Base-by-base conservation (phyloP, 2,329 filamentous ascomycete genomes). In the Fusarium falciforme region DNA sequence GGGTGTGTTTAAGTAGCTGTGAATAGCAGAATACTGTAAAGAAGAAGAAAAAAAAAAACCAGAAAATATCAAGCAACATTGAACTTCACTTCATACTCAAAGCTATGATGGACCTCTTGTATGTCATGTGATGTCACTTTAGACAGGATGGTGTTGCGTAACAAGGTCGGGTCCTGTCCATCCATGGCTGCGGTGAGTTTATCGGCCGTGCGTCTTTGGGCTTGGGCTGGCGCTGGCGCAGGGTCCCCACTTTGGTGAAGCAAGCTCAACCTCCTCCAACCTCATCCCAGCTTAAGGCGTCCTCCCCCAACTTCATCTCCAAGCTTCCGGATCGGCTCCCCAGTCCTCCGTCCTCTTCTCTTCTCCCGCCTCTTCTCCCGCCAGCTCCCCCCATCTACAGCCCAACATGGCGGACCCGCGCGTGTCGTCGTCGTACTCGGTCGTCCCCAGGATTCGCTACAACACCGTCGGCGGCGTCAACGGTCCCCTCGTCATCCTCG, bases 391-490 rank as follows among this genome's bases (percentile, higher is more conserved):
- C 67, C 66, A 74, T 74, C 52, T 52, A 69, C 72, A 64, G 71
- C 77, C 82, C 72, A 82, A 79, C 77, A 89, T 89, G 87, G 80
- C 84, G 79, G 89, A 91, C 83, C 87, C 87, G 67, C 87, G 89
- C 81, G 88, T 89, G 78, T 86, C 89, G 73, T 89, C 88, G 69
- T 89, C 88, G 74, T 91, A 90, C 84, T 89, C 88, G 72, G 85
- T 91, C 79, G 83, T 87, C 77, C 89, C 89, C 69, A 85, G 89
- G 80, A 85, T 98, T 85, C 92, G 93, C 81, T 99, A 99, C 91
- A 99, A 99, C 88, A 99, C 96, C 79, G 95, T 99, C 82, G 94
- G 95, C 82, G 96, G 96, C 88, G 93, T 99, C 85, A 99, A 99
- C 87, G 96, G 96, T 69, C 96, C 96, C 80, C 90, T 99, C 85